Evolutionary conservation across 1,139 yeast species (phyloP).

Genomic region (Tardiomyces digboiensis): DNA sequence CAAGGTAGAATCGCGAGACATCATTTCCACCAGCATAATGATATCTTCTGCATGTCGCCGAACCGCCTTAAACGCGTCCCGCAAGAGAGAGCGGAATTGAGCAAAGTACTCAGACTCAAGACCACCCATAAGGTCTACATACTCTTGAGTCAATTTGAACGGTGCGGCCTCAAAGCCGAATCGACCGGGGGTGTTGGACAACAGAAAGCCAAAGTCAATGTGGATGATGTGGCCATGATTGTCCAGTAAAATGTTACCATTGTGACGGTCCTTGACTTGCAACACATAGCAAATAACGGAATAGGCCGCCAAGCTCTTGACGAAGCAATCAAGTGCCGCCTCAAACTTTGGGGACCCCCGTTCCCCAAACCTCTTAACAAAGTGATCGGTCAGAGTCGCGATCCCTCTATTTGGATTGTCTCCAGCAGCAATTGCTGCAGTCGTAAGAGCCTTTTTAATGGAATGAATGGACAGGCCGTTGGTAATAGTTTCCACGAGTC

Average conservation of each 20-base stretch:
- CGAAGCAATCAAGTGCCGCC: slow-evolving; percentile 74
- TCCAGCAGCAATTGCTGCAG: slow-evolving; percentile 55
- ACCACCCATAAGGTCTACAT: slow-evolving; percentile 96
- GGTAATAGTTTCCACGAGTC: slow-evolving; percentile 90
- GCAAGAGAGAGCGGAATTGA: slow-evolving; percentile 94
- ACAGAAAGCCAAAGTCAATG: slow-evolving; percentile 97
- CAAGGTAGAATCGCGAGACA: slow-evolving; percentile 91
- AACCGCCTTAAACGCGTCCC: slow-evolving; percentile 84
- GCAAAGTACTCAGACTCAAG: slow-evolving; percentile 76
- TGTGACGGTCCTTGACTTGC: slow-evolving; percentile 96
- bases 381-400: slow-evolving; percentile 70
- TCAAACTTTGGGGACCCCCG: slow-evolving; percentile 39
- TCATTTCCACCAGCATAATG: slow-evolving; percentile 77
- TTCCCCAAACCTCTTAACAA: slow-evolving; percentile 61
- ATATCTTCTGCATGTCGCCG: slow-evolving; percentile 87
- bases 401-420: slow-evolving; percentile 60
- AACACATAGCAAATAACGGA: slow-evolving; percentile 85
- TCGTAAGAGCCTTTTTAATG: slow-evolving; percentile 83
- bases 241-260: slow-evolving; percentile 98
- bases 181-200: slow-evolving; percentile 98
- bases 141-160: slow-evolving; percentile 91
- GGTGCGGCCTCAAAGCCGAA: slow-evolving; percentile 97
- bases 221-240: slow-evolving; percentile 91
- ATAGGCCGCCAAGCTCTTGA: slow-evolving; percentile 92
- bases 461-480: slow-evolving; percentile 92